Evolutionary conservation across 2,329 filamentous ascomycete genomes (phyloP), one percentile per base, ranked within the genome.

Genomic region (Emergomyces pasteurianus): DNA sequence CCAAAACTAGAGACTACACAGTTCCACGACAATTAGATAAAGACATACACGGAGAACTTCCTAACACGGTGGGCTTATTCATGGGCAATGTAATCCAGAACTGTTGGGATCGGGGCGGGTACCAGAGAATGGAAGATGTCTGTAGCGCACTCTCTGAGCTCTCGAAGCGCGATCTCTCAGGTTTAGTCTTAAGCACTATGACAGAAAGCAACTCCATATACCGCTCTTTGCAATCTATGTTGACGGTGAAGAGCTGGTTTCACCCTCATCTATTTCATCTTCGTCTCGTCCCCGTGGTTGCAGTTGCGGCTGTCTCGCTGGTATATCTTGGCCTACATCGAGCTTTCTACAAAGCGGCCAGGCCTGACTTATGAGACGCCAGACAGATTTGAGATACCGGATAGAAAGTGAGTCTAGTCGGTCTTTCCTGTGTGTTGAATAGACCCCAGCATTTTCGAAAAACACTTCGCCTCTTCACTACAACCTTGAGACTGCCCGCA

Each of bases 41-140:
- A 53, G 47, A 57, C 3, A 57, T 40, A 43, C 12, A 43, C 43
- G 54, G 16, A 42, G 36, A 42, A 21, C 36, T 57, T 1, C 36
- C 54, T 3, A 42, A 26, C 23, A 57, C 36, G 2, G 54, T 16
- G 54, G 36, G 4, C 21, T 16, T 58, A 58, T 58, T 60, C 34
- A 60, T 60, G 31, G n/a, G 36, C 46, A 23, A 60, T 3, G 49
- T 55, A 31, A 60, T 60, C 34, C 40, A 3, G 58, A 16, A 55
- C 58, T 59, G 31, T 40, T 59, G 58, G 43, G n/a, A 49, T 50
- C 43, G 21, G 46, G 43, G 40, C 31, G 36, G 36, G 58, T 53
- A 52, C 40, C 31, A 40, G 58, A 52, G 31, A 16, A 59, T 52
- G 58, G 5, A 59, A 26, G 49, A 40, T 38, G 58, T 31, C n/a